Evolutionary conservation across 306 rosid species (phyloP), one percentile per base, ranked within the genome.

Genomic region (Inga leiocalycina): DNA sequence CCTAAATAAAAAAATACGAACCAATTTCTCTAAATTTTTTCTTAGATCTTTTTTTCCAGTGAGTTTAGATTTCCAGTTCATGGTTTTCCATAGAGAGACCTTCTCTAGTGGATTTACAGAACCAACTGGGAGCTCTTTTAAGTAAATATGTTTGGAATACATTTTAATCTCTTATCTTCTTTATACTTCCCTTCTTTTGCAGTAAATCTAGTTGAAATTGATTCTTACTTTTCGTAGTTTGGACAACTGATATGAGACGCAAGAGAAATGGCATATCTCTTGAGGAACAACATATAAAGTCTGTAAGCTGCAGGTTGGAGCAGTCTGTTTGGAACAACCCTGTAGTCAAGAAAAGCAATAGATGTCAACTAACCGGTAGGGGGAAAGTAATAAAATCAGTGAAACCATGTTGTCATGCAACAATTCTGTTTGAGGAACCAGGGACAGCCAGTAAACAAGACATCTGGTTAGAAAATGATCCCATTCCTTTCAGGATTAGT

Each of bases 221-320:
- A 79, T 84, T 45, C 97, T 92, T 81, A 93, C 98, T 74, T 91
- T 74, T 87, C 84, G 76, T 86, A 83, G 86, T 84, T 81, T 16
- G 89, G 91, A 81, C 90, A 92, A 75, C 39, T 22, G 74, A 89
- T 78, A 76, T 81, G 92, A 77, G 85, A 85, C 15, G 85, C 43
- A 81, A 89, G 90, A 66, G 71, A 75, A 48, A 87, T 75, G 17
- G 82, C 81, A 71, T 91, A 85, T 84, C 85, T 86, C 88, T 84
- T 94, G 73, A 96, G 89, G 54, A 96, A 93, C 81, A 91, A 92
- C 97, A 96, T 61, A 80, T 92, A 93, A 83, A 96, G 94, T 80
- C 91, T 88, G 84, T 90, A 92, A 13, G 97, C 96, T 39, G 85
- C 82, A 56, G 98, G 97, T 48, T 87, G 91, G 34, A 86, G 82